Base-by-base conservation (phyloP, 345 rosid species). In the Rhizophora mangle region DNA sequence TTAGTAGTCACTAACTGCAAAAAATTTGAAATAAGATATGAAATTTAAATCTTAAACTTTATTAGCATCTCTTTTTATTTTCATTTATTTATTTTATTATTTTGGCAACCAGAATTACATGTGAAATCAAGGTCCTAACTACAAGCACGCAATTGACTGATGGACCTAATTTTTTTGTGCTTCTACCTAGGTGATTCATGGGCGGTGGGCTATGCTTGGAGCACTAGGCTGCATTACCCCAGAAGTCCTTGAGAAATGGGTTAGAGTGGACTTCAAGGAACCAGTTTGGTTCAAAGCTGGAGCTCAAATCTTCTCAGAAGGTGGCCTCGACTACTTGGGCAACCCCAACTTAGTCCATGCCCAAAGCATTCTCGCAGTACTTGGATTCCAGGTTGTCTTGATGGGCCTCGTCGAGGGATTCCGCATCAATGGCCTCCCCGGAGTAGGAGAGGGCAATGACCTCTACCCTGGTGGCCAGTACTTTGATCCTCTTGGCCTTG, bases 241-340 rank as follows among this genome's bases (percentile, higher is more conserved):
- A 29, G 96, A 95, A 80, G 96, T 82, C 29, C 89, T 91, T 3
- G 80, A 86, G 83, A 91, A 89, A 71, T 91, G 96, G 96, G 76
- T 89, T 15, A 82, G 68, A 79, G 89, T 94, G 46, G 85, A 88
- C 71, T 90, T 95, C 93, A 92, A 92, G 81, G 99, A 92, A 65
- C 93, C 99, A 19, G 88, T 92, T 19, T 95, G 96, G 99, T 95
- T 95, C 91, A 95, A 92, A 65, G 97, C 99, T 7, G 96, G 99
- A 56, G 89, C 99, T 65, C 96, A 95, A 65, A 95, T 95, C 74
- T 95, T 95, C 89, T 88, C 97, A 1, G 96, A 95, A 82, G 97
- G 99, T 24, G 97, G 99, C 30, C 78, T 95, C 72, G 99, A 95
- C 91, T 95, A 95, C 82, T 80, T 91, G 56, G 97, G 99, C 68